These are phyloP conservation scores for Aspergillus oerlinghausenensis DNA, from an alignment of 2,329 filamentous ascomycete genomes.

Conservation along the genomic window DNA sequence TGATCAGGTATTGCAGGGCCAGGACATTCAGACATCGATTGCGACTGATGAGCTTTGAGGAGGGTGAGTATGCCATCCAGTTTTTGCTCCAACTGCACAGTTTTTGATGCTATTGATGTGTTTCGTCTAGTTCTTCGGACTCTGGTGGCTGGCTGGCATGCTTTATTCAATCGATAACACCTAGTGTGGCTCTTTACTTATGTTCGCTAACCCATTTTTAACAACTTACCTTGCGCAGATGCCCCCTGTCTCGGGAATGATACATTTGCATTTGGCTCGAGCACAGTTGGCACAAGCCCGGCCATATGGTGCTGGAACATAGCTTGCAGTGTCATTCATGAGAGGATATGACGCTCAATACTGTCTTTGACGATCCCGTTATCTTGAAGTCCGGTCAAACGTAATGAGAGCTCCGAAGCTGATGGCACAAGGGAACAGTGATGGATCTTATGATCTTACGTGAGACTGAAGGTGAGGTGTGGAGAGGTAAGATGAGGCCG, in stretches of 20 bases:
- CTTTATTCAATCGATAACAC: constrained; percentile 37
- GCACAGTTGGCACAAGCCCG: constrained; percentile 39
- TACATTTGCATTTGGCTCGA: constrained; percentile 43
- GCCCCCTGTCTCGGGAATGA: constrained; percentile 23
- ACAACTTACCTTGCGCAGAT: constrained; percentile 12
- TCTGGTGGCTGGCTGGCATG: constrained; percentile 33
- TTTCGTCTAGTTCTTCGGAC: constrained; percentile 17
- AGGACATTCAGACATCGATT: not conserved
- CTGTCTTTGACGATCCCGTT: no score
- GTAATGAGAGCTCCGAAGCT: not conserved
- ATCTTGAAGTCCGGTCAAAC: no score
- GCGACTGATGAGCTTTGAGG: constrained; percentile 10
- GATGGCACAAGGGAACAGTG: not conserved
- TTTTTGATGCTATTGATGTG: constrained; percentile 1
- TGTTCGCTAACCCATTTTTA: not conserved
- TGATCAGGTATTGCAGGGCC: not conserved
- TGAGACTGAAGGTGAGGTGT: not conserved
- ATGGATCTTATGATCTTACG: not conserved
- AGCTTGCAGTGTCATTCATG: not conserved
- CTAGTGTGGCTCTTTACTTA: constrained; percentile 12
- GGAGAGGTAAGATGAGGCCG: not conserved
- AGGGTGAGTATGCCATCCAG: constrained; percentile 14
- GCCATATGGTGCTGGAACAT: constrained; percentile 23
- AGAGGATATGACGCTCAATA: no score
- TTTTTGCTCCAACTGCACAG: constrained; percentile 14